Evolutionary conservation across 129 eudicot species (phyloP).

Genomic region (Flaveria ramosissima): DNA sequence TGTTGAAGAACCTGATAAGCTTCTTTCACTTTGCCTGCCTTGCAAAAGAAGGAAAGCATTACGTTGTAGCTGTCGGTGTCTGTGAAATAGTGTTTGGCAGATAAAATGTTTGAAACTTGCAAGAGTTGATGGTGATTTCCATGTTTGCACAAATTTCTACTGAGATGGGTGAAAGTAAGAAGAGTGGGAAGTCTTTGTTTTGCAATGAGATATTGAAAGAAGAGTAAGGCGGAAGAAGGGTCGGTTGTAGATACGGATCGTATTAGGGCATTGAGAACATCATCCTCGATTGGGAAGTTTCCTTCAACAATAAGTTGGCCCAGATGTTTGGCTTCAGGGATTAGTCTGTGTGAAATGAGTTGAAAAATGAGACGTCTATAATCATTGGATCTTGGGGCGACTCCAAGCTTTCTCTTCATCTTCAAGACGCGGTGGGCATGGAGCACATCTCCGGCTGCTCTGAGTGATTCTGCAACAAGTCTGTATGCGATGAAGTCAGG

Average conservation of each 20-base stretch:
- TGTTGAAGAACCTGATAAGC: constrained; percentile 62
- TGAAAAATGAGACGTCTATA: constrained; percentile 55
- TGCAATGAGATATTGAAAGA: constrained; percentile 56
- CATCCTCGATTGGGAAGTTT: constrained; percentile 71
- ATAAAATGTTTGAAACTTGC: constrained; percentile 50
- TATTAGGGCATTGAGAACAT: constrained; percentile 68
- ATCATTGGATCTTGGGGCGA: constrained; percentile 74
- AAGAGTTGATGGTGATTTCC: constrained; percentile 52
- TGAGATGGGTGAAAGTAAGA: constrained; percentile 55
- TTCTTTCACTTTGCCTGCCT: constrained; percentile 70
- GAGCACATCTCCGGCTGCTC: constrained; percentile 47
- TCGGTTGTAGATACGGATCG: constrained; percentile 69
- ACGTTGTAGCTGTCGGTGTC: constrained; percentile 49
- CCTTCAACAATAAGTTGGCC: constrained; percentile 69
- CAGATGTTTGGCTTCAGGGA: constrained; percentile 69
- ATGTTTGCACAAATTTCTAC: constrained; percentile 66
- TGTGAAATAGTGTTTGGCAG: constrained; percentile 55
- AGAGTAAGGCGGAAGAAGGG: constrained; percentile 56
- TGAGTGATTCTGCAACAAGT: constrained; percentile 63
- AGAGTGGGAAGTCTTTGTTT: constrained; percentile 61
- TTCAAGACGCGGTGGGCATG: constrained; percentile 61
- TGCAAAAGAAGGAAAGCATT: constrained; percentile 59
- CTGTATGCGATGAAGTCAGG: constrained; percentile 97
- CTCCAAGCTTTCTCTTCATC: constrained; percentile 84
- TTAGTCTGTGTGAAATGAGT: constrained; percentile 61